Evolutionary conservation across 768 basidiomycete species (phyloP).

Genomic region (Pleurotus citrinopileatus): DNA sequence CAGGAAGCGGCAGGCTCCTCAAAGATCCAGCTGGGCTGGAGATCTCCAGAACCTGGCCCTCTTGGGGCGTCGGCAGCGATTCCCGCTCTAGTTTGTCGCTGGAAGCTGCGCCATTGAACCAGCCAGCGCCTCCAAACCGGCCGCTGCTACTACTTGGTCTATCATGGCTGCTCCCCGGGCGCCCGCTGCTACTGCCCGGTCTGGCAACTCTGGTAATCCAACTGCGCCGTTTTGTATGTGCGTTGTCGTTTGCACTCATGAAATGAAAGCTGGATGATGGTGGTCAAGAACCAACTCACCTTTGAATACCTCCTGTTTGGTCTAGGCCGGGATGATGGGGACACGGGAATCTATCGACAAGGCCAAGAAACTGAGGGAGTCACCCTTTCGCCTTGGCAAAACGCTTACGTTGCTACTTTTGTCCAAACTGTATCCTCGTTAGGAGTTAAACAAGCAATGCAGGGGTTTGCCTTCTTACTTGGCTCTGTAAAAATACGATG

Average conservation of each 20-base stretch:
- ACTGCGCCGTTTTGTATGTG: slow-evolving; percentile 25
- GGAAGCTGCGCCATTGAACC: slow-evolving; percentile 15
- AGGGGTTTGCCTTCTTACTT: background rate
- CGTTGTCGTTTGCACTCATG: slow-evolving; percentile 21
- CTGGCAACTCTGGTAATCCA: slow-evolving; percentile 35
- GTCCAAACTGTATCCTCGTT: background rate
- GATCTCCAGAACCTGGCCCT: slow-evolving; percentile 24
- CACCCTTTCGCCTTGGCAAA: background rate
- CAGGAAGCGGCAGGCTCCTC: slow-evolving; percentile 12
- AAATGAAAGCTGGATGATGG: slow-evolving; percentile 13
- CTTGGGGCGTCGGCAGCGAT: slow-evolving; percentile 23
- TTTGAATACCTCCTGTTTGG: slow-evolving; percentile 6
- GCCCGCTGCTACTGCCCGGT: slow-evolving; percentile 27
- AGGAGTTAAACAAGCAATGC: background rate
- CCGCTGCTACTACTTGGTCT: slow-evolving; percentile 13
- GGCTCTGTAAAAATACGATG: background rate
- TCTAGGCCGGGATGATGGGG: slow-evolving; percentile 7
- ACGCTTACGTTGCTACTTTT: background rate
- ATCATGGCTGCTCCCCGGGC: slow-evolving; percentile 16
- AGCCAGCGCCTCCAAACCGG: slow-evolving; percentile 8
- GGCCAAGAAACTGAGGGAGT: background rate
- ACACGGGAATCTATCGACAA: slow-evolving; percentile 8
- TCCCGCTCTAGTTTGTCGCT: slow-evolving; percentile 14
- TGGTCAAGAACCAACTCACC: slow-evolving; percentile 5
- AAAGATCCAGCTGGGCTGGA: slow-evolving; percentile 11